Base-by-base conservation (phyloP, 129 eudicot species). In the Chrysanthemum makinoi region DNA sequence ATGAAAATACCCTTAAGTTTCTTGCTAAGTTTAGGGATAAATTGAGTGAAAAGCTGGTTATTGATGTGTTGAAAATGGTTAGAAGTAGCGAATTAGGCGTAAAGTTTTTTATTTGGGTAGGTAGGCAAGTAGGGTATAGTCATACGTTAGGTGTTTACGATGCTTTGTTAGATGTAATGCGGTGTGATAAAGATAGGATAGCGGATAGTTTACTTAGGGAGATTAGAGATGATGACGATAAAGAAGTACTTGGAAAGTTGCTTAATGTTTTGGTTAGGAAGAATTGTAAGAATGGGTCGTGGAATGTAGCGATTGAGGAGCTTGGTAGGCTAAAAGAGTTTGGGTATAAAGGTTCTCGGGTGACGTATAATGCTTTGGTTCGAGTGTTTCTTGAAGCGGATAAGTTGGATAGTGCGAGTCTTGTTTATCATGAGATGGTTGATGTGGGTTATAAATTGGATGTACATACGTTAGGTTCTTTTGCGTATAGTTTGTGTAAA, bases 221-320 rank as follows among this genome's bases (percentile, higher is more conserved):
- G 26, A 87, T 95, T 55, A 79, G 68, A 74, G 80, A 78, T 33
- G 79, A 78, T 24, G 89, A 86, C 72, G 96, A 90, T 57, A 66
- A 81, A 39, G 86, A 84, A 48, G 94, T 86, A 6, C 84, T 95
- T 14, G 86, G 89, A 68, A 88, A 72, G 20, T 68, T 95, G 86
- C 83, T 95, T 62, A 90, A 95, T 75, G 80, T 95, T 15, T 65
- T 90, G 79, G 81, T 95, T 50, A 61, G 86, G 7, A 95, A 86
- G 79, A 81, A 64, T 65, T 95, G 96, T 19, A 55, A 47, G 60
- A 80, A 78, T 56, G 91, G 89, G 72, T 75, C 75, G 56, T 90
- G 96, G 96, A 86, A 86, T 88, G 30, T 69, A 18, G 99, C 99
- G 28, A 57, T 95, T 24, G 99, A 90, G 85, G 97, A 90, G 86